Conservation (phyloP, 2,329 filamentous ascomycete species). For the Alternaria sp. region DNA sequence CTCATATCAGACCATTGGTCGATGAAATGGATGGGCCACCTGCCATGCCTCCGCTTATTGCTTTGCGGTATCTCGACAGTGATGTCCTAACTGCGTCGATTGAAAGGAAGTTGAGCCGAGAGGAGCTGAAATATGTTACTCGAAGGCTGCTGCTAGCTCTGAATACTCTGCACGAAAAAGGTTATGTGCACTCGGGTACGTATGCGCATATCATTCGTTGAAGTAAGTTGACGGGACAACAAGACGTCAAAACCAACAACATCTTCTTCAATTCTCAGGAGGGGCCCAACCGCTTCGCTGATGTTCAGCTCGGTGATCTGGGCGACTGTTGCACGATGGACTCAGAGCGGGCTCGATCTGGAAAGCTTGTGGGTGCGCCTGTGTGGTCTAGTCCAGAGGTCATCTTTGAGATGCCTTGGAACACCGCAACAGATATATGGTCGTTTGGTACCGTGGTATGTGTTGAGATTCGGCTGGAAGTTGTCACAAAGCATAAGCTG, state of each 20-base stretch:
- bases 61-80: not conserved
- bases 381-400: slow-evolving; percentile 51
- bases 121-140: not conserved
- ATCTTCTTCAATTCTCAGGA: slow-evolving; percentile 45
- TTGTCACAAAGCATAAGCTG: not conserved
- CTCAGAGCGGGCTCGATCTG: slow-evolving; percentile 27
- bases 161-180: not conserved
- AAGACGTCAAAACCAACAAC: slow-evolving; percentile 48
- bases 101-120: not conserved
- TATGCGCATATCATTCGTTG: not conserved
- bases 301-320: slow-evolving; percentile 46
- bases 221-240: not conserved
- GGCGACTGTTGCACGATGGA: slow-evolving; percentile 36
- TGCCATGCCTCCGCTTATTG: not conserved
- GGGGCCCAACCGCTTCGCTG: slow-evolving; percentile 39
- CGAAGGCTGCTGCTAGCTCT: not conserved
- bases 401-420: slow-evolving; percentile 37
- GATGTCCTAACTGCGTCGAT: not conserved
- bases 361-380: slow-evolving; percentile 43
- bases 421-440: slow-evolving; percentile 50
- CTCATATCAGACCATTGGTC: not conserved
- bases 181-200: not conserved
- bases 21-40: not conserved
- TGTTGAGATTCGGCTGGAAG: slow-evolving; percentile 13
- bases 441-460: slow-evolving; percentile 48